These are phyloP conservation scores for Talaromyces sp. DNA, from an alignment of 2,329 filamentous ascomycete genomes.

Conservation along the genomic window DNA sequence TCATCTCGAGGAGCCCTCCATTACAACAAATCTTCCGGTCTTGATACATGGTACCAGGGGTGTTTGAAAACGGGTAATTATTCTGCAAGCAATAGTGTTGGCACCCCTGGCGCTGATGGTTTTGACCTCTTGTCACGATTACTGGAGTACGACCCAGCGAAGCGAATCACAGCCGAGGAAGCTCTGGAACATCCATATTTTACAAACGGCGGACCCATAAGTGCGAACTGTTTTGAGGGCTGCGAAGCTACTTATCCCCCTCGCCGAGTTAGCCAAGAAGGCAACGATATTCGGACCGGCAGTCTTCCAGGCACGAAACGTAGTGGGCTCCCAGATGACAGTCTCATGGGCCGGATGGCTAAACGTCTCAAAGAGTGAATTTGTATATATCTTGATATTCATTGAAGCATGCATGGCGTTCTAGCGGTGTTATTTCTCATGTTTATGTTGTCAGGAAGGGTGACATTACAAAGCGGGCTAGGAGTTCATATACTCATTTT, in stretches of 20 bases:
- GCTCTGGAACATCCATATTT: constrained; percentile 93
- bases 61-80: constrained; percentile 58
- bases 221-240: constrained; percentile 84
- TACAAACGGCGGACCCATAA: constrained; percentile 61
- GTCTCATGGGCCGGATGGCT: constrained; percentile 52
- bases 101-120: constrained; percentile 67
- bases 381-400: neutral
- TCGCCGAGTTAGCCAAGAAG: constrained; percentile 84
- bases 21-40: constrained; percentile 49
- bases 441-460: neutral
- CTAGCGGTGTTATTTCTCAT: neutral
- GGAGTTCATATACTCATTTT: neutral
- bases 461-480: neutral
- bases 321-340: constrained; percentile 78
- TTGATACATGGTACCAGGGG: constrained; percentile 77
- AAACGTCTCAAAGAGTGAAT: constrained; percentile 51
- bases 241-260: constrained; percentile 84
- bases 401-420: constrained; percentile 7
- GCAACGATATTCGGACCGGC: constrained; percentile 89
- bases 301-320: constrained; percentile 88
- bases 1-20: constrained; percentile 40
- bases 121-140: constrained; percentile 75
- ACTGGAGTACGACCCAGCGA: constrained; percentile 87
- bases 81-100: constrained; percentile 44
- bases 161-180: constrained; percentile 78